phyloP scores from a whole-genome alignment of 495 filamentous ascomycete genomes.

The Neurospora sp. region DNA sequence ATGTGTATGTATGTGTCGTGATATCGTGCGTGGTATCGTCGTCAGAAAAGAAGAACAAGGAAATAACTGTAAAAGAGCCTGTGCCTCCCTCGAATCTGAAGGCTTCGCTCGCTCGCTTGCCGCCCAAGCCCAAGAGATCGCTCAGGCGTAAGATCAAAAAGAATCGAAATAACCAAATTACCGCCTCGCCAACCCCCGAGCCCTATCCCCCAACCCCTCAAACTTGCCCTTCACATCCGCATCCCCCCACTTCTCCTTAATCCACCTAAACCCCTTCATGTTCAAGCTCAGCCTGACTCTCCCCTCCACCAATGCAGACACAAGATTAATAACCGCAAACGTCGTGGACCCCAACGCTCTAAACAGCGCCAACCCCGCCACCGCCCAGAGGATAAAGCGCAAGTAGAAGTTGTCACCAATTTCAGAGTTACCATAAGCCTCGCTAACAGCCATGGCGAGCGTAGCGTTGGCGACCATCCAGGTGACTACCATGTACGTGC shows the following conservation, averaged over 20 bases:
- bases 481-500: constrained; percentile 95
- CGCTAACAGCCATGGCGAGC: constrained; percentile 87
- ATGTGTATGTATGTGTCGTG: neutral
- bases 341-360: constrained; percentile 70
- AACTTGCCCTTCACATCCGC: constrained; percentile 38
- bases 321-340: constrained; percentile 69
- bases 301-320: constrained; percentile 81
- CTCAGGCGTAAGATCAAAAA: neutral
- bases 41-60: no score
- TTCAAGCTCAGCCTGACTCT: constrained; percentile 54
- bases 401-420: constrained; percentile 84
- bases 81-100: no score
- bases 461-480: constrained; percentile 93
- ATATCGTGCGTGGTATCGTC: no score
- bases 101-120: neutral
- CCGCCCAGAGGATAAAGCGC: constrained; percentile 84
- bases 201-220: constrained; percentile 30
- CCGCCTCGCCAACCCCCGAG: constrained; percentile 14
- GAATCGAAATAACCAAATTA: neutral
- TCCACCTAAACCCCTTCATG: constrained; percentile 37
- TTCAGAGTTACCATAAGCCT: constrained; percentile 61
- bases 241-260: constrained; percentile 53
- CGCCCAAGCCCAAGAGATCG: neutral
- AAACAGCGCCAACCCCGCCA: constrained; percentile 77
- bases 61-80: no score